phyloP scores from a whole-genome alignment of 495 filamentous ascomycete genomes.

The Thermochaetoides thermophila region DNA sequence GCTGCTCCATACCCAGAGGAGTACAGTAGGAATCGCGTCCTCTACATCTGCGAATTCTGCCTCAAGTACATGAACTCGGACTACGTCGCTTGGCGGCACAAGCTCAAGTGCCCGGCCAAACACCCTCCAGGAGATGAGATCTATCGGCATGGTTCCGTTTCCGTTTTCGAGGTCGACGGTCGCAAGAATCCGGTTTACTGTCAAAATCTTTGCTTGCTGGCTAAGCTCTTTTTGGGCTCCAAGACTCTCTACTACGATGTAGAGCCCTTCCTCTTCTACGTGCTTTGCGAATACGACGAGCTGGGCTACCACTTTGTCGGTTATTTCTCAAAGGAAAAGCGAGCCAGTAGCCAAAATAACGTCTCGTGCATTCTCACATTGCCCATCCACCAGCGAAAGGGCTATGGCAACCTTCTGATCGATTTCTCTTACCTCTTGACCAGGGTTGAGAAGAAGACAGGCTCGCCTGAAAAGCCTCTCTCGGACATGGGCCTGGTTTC shows the following conservation, averaged over 20 bases:
- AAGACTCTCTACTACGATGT: slow-evolving; percentile 99
- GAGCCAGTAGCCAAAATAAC: slow-evolving; percentile 88
- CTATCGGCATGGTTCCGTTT: slow-evolving; percentile 84
- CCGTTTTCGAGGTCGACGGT: slow-evolving; percentile 93
- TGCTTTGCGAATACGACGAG: slow-evolving; percentile 92
- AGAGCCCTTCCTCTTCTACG: slow-evolving; percentile 95
- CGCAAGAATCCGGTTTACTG: slow-evolving; percentile 95
- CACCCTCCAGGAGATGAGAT: slow-evolving; percentile 96
- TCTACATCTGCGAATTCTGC: slow-evolving; percentile 98
- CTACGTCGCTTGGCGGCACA: slow-evolving; percentile 93
- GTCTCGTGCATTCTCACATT: slow-evolving; percentile 94
- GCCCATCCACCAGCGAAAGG: slow-evolving; percentile 91
- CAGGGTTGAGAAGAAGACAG: slow-evolving; percentile 81
- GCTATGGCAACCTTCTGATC: slow-evolving; percentile 90
- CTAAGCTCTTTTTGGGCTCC: slow-evolving; percentile 90
- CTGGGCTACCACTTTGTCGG: slow-evolving; percentile 93
- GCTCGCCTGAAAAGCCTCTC: slow-evolving; percentile 91
- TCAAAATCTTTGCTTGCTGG: slow-evolving; percentile 89
- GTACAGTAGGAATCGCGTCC: slow-evolving; percentile 84
- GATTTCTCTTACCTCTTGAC: slow-evolving; percentile 97
- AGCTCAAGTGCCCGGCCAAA: slow-evolving; percentile 92
- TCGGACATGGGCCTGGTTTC: slow-evolving; percentile 96
- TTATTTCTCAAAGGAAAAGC: slow-evolving; percentile 98
- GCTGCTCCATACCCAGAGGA: slow-evolving; percentile 98
- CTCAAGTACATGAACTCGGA: slow-evolving; percentile 99